Base-by-base conservation (phyloP, 192 early-diverging fungal species). In the Coemansia asiatica region DNA sequence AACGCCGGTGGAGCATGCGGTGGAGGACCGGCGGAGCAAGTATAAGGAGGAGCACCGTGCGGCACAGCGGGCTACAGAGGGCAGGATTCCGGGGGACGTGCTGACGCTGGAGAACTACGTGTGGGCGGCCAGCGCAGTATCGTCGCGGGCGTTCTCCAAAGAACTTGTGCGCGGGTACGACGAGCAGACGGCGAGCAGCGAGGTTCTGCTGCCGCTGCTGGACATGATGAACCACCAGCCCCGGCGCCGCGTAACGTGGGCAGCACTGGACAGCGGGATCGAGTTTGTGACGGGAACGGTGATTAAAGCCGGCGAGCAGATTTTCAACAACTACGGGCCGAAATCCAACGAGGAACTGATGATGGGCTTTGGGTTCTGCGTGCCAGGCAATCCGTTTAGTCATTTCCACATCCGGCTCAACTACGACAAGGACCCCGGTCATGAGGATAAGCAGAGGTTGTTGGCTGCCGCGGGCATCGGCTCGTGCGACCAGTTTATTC, bases 321-420 rank as follows among this genome's bases (percentile, higher is more conserved):
- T 88, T 50, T 81, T 76, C 50, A 88, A 89, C 72, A 89, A 88
- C 56, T 90, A 90, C 69, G 89, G 89, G 10, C 81, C 87, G 33
- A 90, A 90, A 76, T 85, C 87, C 6, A 90, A 90, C 63, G 88
- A 90, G 83, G 89, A 89, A 72, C 74, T 85, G 78, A 80, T 90
- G 56, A 29, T 87, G 27, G 87, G 88, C 2, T 90, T 89, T 61
- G 89, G 88, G 12, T 90, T 90, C 64, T 89, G 88, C 61, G 71
- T 86, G 5, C 70, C 80, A 61, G 49, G 64, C 31, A 90, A 90
- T 47, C 76, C 75, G 46, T 72, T 82, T 64, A 87, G 85, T 61
- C 69, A 80, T 62, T 84, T 87, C 51, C 75, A 76, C 19, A 56
- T 90, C 38, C 85, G 85, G 51, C 69, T 88, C 18, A 89, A 89